Percentiles rank a stretch among this genome's conserved stretches.
Conservation (phyloP, 495 filamentous ascomycete genomes). For the Penicillium odoratum region DNA sequence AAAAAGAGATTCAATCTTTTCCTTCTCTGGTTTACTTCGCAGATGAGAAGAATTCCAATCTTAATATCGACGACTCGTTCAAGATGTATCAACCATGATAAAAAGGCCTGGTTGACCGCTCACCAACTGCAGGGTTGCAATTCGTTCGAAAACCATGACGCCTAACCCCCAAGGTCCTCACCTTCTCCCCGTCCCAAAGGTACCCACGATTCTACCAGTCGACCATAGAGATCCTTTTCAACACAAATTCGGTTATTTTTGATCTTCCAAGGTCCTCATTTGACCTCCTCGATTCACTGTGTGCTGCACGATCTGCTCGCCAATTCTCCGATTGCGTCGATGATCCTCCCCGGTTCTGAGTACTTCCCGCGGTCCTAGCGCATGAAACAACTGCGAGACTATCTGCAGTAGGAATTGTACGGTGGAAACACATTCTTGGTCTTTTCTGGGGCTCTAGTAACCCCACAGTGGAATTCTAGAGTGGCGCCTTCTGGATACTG, state of each 20-base stretch:
- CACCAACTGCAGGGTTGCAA: slow-evolving; percentile 16
- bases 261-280: slow-evolving; percentile 28
- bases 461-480: neutral
- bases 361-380: slow-evolving; percentile 8
- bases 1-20: slow-evolving; percentile 6
- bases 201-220: slow-evolving; percentile 25
- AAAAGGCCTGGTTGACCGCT: slow-evolving; percentile 16
- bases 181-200: slow-evolving; percentile 29
- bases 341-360: slow-evolving; percentile 11
- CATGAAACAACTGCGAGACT: slow-evolving; percentile 24
- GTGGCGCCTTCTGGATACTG: neutral
- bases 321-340: slow-evolving; percentile 26
- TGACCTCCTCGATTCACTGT: slow-evolving; percentile 2
- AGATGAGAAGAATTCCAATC: neutral
- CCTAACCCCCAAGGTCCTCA: slow-evolving; percentile 41
- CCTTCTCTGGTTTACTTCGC: neutral
- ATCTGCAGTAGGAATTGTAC: neutral
- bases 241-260: slow-evolving; percentile 7
- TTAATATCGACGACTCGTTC: neutral
- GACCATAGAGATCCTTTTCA: neutral
- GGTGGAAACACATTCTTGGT: neutral
- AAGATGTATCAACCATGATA: neutral
- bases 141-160: slow-evolving; percentile 26
- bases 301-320: slow-evolving; percentile 21
- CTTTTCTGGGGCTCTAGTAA: neutral